Evolutionary conservation across 2,329 filamentous ascomycete genomes (phyloP).

Genomic region (Colletotrichum sp.): DNA sequence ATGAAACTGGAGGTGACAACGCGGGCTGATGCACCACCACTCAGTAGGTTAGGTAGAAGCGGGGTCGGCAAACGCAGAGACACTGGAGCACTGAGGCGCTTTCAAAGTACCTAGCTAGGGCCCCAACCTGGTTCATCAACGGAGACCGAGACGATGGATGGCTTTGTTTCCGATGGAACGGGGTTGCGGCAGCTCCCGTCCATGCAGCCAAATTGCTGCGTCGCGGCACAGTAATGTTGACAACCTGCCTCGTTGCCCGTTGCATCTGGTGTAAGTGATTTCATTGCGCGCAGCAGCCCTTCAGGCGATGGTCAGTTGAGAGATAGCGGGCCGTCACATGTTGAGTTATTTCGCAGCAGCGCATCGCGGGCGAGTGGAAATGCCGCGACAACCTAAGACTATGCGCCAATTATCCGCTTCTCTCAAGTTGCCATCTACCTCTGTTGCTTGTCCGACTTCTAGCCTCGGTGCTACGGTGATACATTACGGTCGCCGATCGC

Average conservation of each 20-base stretch:
- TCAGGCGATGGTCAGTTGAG: not conserved
- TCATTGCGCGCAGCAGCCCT: not conserved
- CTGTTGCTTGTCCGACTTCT: not conserved
- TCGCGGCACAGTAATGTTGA: not conserved
- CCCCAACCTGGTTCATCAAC: not conserved
- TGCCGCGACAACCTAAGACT: not conserved
- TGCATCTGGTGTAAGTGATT: not conserved
- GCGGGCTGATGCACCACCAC: not conserved
- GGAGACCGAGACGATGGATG: not conserved
- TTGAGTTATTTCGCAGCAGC: not conserved
- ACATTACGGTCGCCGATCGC: slow-evolving; percentile 16
- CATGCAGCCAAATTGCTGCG: not conserved
- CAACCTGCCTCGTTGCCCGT: not conserved
- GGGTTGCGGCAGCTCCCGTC: not conserved
- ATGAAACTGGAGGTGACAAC: not conserved
- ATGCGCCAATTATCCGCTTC: not conserved
- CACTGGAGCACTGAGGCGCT: not conserved
- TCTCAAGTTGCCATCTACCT: not conserved
- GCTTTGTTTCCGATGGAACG: not conserved
- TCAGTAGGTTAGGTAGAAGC: not conserved
- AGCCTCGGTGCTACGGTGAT: slow-evolving; percentile 18
- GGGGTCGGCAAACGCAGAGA: not conserved
- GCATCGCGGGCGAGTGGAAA: not conserved
- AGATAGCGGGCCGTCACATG: not conserved
- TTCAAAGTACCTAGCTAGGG: not conserved